Percentiles rank a stretch among this genome's conserved stretches.
These are phyloP conservation scores for Hemisphaericaspora subhashii DNA, from an alignment of 1,139 yeast species.

Conservation along the genomic window DNA sequence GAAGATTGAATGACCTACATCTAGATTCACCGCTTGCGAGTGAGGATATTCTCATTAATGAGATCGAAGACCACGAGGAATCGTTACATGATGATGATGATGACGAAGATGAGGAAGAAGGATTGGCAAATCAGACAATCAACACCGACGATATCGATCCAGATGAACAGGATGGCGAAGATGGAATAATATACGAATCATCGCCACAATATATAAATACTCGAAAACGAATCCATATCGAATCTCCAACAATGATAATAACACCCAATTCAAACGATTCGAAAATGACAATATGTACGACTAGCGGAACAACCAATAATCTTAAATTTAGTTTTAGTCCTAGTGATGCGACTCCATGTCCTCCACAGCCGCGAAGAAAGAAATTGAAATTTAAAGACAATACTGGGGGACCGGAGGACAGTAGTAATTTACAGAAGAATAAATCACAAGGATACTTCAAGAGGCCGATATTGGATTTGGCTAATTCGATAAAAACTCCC, in stretches of 20 bases:
- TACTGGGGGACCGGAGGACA: slow-evolving; percentile 10
- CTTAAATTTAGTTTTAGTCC: slow-evolving; percentile 29
- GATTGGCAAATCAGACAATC: background rate
- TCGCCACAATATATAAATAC: slow-evolving; percentile 10
- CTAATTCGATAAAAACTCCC: slow-evolving; percentile 25
- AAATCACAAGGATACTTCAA: too few relatives aligned
- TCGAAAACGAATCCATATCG: slow-evolving; percentile 13
- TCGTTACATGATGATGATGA: slow-evolving; percentile 13
- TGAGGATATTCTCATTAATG: background rate
- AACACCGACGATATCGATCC: slow-evolving; percentile 4
- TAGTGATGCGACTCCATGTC: slow-evolving; percentile 39
- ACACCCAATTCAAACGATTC: slow-evolving; percentile 6
- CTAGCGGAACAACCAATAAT: slow-evolving; percentile 14
- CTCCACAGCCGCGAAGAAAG: slow-evolving; percentile 31
- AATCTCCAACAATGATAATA: slow-evolving; percentile 13
- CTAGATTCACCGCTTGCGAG: slow-evolving; percentile 15
- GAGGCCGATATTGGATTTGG: slow-evolving; percentile 23
- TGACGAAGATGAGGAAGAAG: slow-evolving; percentile 14
- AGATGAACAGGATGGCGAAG: slow-evolving; percentile 15
- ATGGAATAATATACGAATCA: slow-evolving; percentile 3
- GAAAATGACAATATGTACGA: slow-evolving; percentile 11
- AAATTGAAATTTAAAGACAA: slow-evolving; percentile 25
- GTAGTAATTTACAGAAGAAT: too few relatives aligned
- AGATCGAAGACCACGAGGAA: background rate
- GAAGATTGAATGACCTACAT: slow-evolving; percentile 32